Evolutionary conservation across 306 rosid species (phyloP).

Genomic region (Datisca glomerata): DNA sequence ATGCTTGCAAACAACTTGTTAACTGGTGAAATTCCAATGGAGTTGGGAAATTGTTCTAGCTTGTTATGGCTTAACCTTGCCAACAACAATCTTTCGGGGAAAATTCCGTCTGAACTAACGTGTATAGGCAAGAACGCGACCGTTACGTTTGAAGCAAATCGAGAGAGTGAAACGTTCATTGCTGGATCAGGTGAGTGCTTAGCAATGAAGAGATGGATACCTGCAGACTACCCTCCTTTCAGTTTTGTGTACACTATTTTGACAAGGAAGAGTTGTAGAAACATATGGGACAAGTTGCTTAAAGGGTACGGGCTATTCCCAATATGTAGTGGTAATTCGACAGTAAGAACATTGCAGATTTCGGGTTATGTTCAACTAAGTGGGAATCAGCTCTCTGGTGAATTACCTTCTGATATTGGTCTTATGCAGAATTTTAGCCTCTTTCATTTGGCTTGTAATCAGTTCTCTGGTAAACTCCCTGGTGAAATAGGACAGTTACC

Average conservation of each 20-base stretch:
- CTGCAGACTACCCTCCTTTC: conserved; percentile 95
- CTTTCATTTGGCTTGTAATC: conserved; percentile 61
- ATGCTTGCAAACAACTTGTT: conserved; percentile 79
- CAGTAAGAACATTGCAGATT: conserved; percentile 24
- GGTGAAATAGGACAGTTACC: conserved; percentile 40
- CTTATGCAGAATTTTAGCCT: conserved; percentile 51
- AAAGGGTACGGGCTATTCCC: conserved; percentile 62
- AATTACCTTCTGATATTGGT: conserved; percentile 60
- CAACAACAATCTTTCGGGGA: conserved; percentile 58
- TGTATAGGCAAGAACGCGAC: conserved; percentile 46
- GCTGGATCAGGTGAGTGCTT: conserved; percentile 88
- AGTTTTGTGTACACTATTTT: conserved; percentile 60
- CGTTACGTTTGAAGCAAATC: conserved; percentile 45
- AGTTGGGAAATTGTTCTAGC: conserved; percentile 70
- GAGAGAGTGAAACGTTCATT: conserved; percentile 9
- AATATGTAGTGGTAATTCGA: conserved; percentile 36
- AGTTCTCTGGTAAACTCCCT: conserved; percentile 57
- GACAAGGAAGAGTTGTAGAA: conserved; percentile 73
- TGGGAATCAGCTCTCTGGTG: conserved; percentile 59
- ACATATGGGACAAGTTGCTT: conserved; percentile 66
- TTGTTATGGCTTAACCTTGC: conserved; percentile 90
- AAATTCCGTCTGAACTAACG: conserved; percentile 50
- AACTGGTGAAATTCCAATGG: conserved; percentile 55
- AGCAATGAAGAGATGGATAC: conserved; percentile 89
- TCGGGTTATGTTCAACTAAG: conserved; percentile 81